Evolutionary conservation across 177 flowering plant species (phyloP), one percentile per base, ranked within the genome.

Genomic region (Vitis hybrid): DNA sequence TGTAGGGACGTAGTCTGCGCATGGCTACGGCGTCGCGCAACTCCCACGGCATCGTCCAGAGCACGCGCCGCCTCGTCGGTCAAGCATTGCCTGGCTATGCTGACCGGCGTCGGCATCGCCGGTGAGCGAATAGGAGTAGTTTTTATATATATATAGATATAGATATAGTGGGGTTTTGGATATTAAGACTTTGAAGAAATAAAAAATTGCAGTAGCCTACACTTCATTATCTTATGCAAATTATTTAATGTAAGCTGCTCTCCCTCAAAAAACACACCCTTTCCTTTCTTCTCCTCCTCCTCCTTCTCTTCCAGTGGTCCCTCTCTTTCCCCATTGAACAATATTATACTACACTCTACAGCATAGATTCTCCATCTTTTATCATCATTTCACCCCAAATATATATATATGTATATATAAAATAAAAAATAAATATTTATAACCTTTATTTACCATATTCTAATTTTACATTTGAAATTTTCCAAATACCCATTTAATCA

Each of bases 81-180:
- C 58, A 94, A 78, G 81, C 97, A 92, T 84, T 90, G 92, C 74
- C 90, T 78, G 4, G 91, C 98, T n/a, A 82, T 69, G 72, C 71
- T 78, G 1, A 92, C 95, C 81, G 95, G 92, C 81, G 91, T 90
- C 58, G 92, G 97, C 98, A 94, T 94, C 77, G 80, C 82, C 82
- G 82, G 77, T 72, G 66, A 68, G 59, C 69, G 56, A 20, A 70
- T 1, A 71, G 1, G 12, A 10, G 19, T 12, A 18, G 8, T 54
- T 66, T 54, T 28, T 24, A 24, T 47, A 63, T 68, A 47, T 20
- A 1, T 22, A 19, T 15, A 10, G 1, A 15, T 52, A 31, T 52
- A 2, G 20, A 12, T n/a, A 20, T 54, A 53, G 15, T 4, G 11
- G 60, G 19, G n/a, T 60, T 20, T 70, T 38, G 47, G 47, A 38